These are phyloP conservation scores for Glycine tomentella DNA, from an alignment of 306 rosid species.

Conservation along the genomic window DNA sequence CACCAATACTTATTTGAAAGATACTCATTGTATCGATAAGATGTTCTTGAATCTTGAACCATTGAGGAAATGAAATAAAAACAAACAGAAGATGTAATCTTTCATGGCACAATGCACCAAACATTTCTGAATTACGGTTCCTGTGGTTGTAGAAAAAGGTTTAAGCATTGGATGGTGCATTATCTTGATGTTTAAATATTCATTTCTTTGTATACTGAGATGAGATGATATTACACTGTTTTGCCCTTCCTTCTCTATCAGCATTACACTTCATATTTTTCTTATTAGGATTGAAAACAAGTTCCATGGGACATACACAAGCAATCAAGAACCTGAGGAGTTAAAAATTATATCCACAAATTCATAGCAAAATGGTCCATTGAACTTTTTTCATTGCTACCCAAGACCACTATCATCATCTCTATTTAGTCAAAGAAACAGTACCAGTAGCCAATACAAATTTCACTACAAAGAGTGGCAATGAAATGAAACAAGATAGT, in stretches of 20 bases:
- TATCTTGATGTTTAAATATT: not conserved
- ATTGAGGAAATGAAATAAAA: conserved; percentile 1
- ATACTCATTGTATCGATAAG: not conserved
- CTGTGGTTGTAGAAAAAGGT: conserved; percentile 6
- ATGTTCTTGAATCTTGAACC: conserved; percentile 26
- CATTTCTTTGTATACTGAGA: conserved; percentile 27
- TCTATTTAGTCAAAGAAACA: no score
- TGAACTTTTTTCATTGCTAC: no score
- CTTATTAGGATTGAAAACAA: conserved; percentile 18
- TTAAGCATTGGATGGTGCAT: conserved; percentile 26
- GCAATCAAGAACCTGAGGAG: conserved; percentile 1
- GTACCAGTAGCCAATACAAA: conserved; percentile 3
- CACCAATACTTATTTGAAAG: conserved; percentile 7
- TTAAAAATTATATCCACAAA: conserved; percentile 20
- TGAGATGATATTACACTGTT: not conserved
- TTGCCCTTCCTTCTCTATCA: conserved; percentile 27
- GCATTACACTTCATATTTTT: not conserved
- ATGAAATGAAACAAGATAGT: conserved; percentile 26
- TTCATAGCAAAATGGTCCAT: conserved; percentile 31
- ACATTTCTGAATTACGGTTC: not conserved
- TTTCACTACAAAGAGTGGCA: conserved; percentile 11
- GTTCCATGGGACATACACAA: not conserved
- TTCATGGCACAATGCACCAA: not conserved
- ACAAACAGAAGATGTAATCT: conserved; percentile 6
- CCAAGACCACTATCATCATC: no score